Percentiles rank a stretch among this genome's conserved stretches.
phyloP scores from a whole-genome alignment of 164 flowering plant genomes.

The Dillenia suffruticosa region DNA sequence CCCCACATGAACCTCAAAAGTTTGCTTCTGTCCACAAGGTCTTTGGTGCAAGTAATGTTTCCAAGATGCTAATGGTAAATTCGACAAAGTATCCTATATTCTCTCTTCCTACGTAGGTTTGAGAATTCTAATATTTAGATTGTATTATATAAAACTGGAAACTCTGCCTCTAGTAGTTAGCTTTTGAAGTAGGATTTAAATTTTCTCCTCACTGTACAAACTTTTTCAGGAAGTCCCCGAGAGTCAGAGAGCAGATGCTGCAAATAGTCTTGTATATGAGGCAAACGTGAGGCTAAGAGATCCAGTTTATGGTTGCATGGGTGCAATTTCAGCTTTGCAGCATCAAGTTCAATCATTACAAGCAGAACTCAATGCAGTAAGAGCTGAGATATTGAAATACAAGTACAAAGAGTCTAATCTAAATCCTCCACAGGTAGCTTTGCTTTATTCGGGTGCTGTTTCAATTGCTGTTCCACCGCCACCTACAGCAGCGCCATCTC shows the following conservation, averaged over 20 bases:
- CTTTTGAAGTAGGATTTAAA: background rate
- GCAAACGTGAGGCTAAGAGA: conserved; percentile 89
- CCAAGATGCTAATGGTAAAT: conserved; percentile 85
- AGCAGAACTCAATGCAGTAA: conserved; percentile 68
- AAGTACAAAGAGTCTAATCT: conserved; percentile 55
- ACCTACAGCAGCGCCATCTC: conserved; percentile 21
- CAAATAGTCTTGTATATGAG: conserved; percentile 87
- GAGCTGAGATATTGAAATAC: conserved; percentile 68
- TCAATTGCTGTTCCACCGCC: conserved; percentile 38
- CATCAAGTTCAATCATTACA: conserved; percentile 78
- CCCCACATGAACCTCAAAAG: conserved; percentile 93
- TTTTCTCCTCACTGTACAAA: too few species aligned
- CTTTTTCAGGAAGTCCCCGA: conserved; percentile 71
- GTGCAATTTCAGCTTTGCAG: conserved; percentile 83
- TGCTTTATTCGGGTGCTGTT: conserved; percentile 37
- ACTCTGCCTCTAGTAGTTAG: too few species aligned
- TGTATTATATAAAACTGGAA: too few species aligned
- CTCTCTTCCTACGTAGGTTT: background rate
- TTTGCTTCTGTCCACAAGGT: conserved; percentile 94
- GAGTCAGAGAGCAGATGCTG: conserved; percentile 78
- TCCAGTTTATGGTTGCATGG: conserved; percentile 97
- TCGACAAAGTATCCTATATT: background rate
- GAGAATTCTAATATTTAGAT: too few species aligned
- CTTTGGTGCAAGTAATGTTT: conserved; percentile 97
- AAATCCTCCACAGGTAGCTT: conserved; percentile 31